A percentile compares a stretch with the other conserved stretches of the same genome.
These are phyloP conservation scores for Castanea crenata DNA, from an alignment of 306 rosid genomes.

Conservation along the genomic window DNA sequence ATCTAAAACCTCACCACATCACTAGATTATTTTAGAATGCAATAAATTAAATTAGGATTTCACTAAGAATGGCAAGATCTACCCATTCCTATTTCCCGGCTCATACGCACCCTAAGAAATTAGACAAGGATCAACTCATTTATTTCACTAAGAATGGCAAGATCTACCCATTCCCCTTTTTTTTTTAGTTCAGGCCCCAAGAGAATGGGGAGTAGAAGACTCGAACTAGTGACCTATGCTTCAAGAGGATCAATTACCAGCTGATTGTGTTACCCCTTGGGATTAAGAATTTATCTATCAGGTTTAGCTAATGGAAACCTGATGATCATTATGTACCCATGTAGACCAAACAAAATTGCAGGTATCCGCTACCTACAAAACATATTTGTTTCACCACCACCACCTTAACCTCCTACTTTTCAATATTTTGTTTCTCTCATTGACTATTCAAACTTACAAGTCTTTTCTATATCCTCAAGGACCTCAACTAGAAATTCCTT, in stretches of 20 bases:
- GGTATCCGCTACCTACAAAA: background rate
- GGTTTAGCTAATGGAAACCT: background rate
- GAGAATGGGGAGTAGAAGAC: too few species aligned
- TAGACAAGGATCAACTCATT: background rate
- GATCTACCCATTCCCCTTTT: too few species aligned
- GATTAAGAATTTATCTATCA: background rate
- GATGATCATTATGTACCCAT: background rate
- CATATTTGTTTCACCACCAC: background rate
- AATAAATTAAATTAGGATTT: background rate
- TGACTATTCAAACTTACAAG: too few species aligned
- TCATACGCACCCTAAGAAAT: background rate
- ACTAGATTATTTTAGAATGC: background rate
- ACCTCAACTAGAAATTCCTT: too few species aligned
- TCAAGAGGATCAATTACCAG: too few species aligned
- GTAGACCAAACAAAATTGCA: background rate
- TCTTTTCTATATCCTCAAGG: too few species aligned
- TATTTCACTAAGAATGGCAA: too few species aligned
- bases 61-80: background rate
- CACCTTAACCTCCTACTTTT: too few species aligned
- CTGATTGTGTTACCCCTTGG: too few species aligned
- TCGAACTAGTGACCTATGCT: too few species aligned
- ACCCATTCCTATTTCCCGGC: background rate
- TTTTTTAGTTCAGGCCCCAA: too few species aligned
- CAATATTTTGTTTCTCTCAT: too few species aligned
- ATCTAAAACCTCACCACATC: background rate